These are phyloP conservation scores for Kurtzmaniella quercitrusa DNA, from an alignment of 1,139 yeast species.

Conservation along the genomic window DNA sequence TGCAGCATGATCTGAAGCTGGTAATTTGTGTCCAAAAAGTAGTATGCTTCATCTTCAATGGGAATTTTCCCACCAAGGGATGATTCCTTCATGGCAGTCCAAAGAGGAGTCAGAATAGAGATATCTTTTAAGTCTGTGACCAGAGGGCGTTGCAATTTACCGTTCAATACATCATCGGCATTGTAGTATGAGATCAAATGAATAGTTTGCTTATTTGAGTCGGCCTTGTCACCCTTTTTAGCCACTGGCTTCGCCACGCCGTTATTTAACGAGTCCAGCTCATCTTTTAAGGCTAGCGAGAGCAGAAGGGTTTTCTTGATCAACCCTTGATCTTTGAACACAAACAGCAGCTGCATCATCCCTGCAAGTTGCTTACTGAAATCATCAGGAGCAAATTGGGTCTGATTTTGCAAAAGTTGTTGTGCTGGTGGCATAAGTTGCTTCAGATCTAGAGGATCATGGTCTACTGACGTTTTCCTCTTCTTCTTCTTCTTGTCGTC, in stretches of 20 bases:
- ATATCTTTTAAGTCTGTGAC: slow-evolving; percentile 50
- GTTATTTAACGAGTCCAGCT: slow-evolving; percentile 10
- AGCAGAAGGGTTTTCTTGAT: slow-evolving; percentile 80
- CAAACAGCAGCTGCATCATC: slow-evolving; percentile 55
- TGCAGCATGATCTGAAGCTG: slow-evolving; percentile 40
- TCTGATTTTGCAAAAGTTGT: slow-evolving; percentile 10
- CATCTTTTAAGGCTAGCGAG: slow-evolving; percentile 24
- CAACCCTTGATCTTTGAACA: slow-evolving; percentile 71
- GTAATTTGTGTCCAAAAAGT: slow-evolving; percentile 45
- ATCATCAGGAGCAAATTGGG: slow-evolving; percentile 9
- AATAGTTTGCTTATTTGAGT: slow-evolving; percentile 44
- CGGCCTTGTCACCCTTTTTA: slow-evolving; percentile 27
- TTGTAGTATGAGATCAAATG: slow-evolving; percentile 79
- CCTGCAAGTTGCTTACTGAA: slow-evolving; percentile 42
- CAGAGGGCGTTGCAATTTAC: slow-evolving; percentile 56
- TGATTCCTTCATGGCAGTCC: slow-evolving; percentile 58
- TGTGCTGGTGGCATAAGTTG: slow-evolving; percentile 16
- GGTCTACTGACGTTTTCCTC: slow-evolving; percentile 17
- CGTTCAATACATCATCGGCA: slow-evolving; percentile 65
- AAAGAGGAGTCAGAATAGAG: slow-evolving; percentile 52
- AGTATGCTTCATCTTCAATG: slow-evolving; percentile 50
- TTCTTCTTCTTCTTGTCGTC: slow-evolving; percentile 33
- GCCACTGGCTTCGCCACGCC: slow-evolving; percentile 3
- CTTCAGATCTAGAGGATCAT: slow-evolving; percentile 13
- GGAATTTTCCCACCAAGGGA: slow-evolving; percentile 55